phyloP scores from a whole-genome alignment of 1,284 basidiomycete genomes.

The Lignosus rhinocerotis region DNA sequence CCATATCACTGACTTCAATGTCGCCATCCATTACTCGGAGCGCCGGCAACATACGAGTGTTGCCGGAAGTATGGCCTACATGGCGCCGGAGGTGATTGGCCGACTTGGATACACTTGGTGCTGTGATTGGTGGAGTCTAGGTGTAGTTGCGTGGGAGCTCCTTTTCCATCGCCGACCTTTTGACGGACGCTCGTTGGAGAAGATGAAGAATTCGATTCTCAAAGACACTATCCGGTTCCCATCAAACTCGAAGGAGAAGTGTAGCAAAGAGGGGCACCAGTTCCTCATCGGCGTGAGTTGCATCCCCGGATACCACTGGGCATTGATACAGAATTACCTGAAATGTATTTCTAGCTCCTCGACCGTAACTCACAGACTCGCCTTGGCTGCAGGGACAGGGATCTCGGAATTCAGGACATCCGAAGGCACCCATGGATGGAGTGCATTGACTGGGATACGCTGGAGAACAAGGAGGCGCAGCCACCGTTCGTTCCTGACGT shows the following conservation, averaged over 20 bases:
- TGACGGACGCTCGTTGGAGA: constrained; percentile 53
- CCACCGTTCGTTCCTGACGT: constrained; percentile 95
- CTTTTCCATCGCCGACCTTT: constrained; percentile 92
- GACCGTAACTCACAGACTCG: constrained; percentile 84
- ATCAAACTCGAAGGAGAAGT: constrained; percentile 74
- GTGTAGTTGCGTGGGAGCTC: constrained; percentile 90
- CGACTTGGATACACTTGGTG: constrained; percentile 86
- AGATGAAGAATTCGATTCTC: constrained; percentile 89
- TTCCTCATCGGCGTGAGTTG: not conserved
- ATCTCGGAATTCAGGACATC: constrained; percentile 79
- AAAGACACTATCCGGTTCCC: constrained; percentile 77
- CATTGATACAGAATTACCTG: not conserved
- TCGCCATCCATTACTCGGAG: constrained; percentile 94
- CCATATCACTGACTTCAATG: constrained; percentile 98
- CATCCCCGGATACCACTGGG: not conserved
- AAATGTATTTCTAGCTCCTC: constrained; percentile 43
- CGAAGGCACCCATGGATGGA: constrained; percentile 87
- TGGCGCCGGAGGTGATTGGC: constrained; percentile 93
- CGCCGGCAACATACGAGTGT: constrained; percentile 86
- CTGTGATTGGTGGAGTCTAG: constrained; percentile 97
- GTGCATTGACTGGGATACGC: constrained; percentile 81
- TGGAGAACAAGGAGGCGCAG: constrained; percentile 78
- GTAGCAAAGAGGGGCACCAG: constrained; percentile 27
- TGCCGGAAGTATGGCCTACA: constrained; percentile 99
- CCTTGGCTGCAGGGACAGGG: constrained; percentile 78